phyloP scores from a whole-genome alignment of 768 basidiomycete species.

The Podaxis mareebaensis region DNA sequence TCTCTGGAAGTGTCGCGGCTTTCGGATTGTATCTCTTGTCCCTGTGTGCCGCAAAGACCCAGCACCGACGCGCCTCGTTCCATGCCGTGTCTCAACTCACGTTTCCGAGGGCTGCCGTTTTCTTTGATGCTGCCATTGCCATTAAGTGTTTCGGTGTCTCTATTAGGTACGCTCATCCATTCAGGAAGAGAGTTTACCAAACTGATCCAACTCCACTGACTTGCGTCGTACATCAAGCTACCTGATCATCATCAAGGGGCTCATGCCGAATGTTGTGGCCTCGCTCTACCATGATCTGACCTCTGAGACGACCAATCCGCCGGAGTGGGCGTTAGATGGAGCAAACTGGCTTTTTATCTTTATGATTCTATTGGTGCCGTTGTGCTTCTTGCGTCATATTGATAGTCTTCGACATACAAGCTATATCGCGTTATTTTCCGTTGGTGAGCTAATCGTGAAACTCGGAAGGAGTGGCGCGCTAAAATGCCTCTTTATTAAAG shows the following conservation, averaged over 20 bases:
- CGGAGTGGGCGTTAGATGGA: conserved; percentile 74
- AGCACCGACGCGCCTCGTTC: conserved; percentile 78
- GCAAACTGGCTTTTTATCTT: conserved; percentile 81
- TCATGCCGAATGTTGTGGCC: conserved; percentile 88
- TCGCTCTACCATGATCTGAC: conserved; percentile 81
- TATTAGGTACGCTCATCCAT: conserved; percentile 59
- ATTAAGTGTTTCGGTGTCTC: conserved; percentile 97
- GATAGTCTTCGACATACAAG: conserved; percentile 89
- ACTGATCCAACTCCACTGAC: conserved; percentile 8
- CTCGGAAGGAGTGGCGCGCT: background rate
- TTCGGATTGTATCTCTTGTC: conserved; percentile 92
- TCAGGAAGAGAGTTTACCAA: conserved; percentile 2
- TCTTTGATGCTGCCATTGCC: conserved; percentile 93
- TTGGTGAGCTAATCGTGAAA: conserved; percentile 54
- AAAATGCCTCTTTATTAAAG: conserved; percentile 34
- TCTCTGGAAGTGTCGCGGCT: conserved; percentile 73
- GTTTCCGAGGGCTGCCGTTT: conserved; percentile 82
- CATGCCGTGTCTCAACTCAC: conserved; percentile 83
- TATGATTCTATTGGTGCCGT: conserved; percentile 75
- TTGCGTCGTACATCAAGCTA: conserved; percentile 47
- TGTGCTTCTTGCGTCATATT: conserved; percentile 80
- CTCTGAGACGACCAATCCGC: conserved; percentile 62
- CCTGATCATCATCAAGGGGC: conserved; percentile 88
- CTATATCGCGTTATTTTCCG: conserved; percentile 88
- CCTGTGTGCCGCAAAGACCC: conserved; percentile 74